Evolutionary conservation across 345 rosid species (phyloP).

Genomic region (Gossypium turneri): DNA sequence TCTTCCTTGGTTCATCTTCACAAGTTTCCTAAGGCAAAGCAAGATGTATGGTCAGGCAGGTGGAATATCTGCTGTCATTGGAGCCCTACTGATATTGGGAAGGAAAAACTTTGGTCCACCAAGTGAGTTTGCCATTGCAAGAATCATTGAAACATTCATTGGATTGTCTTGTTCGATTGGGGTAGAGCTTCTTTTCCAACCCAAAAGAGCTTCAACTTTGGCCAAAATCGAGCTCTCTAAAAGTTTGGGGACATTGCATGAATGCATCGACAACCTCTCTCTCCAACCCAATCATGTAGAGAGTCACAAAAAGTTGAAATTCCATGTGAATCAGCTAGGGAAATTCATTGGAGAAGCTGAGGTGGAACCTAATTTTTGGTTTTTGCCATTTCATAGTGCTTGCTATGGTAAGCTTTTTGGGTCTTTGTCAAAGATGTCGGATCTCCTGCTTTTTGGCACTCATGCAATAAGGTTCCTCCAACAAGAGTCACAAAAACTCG

Average conservation of each 20-base stretch:
- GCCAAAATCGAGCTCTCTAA: constrained; percentile 54
- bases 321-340: constrained; percentile 39
- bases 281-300: constrained; percentile 32
- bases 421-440: constrained; percentile 56
- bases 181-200: constrained; percentile 59
- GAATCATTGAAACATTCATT: constrained; percentile 82
- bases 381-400: constrained; percentile 56
- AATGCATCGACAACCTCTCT: constrained; percentile 40
- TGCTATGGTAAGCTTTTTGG: constrained; percentile 54
- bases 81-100: constrained; percentile 76
- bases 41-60: constrained; percentile 77
- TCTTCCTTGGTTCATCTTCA: constrained; percentile 81
- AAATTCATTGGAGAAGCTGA: constrained; percentile 69
- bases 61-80: constrained; percentile 73
- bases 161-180: constrained; percentile 66
- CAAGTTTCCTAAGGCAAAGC: constrained; percentile 62
- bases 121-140: constrained; percentile 76
- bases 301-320: constrained; percentile 46
- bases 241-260: constrained; percentile 38
- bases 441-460: constrained; percentile 53
- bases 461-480: constrained; percentile 41
- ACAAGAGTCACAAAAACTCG: constrained; percentile 34
- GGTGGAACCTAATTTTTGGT: constrained; percentile 85
- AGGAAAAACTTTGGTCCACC: constrained; percentile 73
- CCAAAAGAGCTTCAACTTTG: constrained; percentile 65